Evolutionary conservation across 2,329 filamentous ascomycete genomes (phyloP).

Genomic region (Hypomyces perniciosus): DNA sequence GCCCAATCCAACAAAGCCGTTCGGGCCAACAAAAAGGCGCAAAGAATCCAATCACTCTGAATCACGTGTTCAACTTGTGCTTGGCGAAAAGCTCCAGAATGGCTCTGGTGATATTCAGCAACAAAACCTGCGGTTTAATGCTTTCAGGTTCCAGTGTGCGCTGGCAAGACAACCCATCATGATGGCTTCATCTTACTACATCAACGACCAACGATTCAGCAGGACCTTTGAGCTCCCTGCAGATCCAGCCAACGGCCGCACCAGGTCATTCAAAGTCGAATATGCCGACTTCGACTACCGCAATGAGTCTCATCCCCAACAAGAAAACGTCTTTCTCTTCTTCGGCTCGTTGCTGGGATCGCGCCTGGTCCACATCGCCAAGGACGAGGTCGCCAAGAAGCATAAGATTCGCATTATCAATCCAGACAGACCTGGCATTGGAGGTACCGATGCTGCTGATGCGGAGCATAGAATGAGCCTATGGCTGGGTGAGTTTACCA

Average conservation of each 20-base stretch:
- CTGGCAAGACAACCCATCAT: background rate
- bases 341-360: constrained; percentile 24
- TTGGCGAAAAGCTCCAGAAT: too few relatives aligned
- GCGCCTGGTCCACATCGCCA: constrained; percentile 26
- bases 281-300: constrained; percentile 29
- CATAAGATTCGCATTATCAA: constrained; percentile 28
- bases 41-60: too few relatives aligned
- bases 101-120: too few relatives aligned
- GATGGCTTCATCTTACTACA: background rate
- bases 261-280: constrained; percentile 12
- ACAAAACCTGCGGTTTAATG: too few relatives aligned
- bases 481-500: constrained; percentile 21
- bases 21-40: too few relatives aligned
- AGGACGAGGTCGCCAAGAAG: constrained; percentile 26
- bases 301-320: constrained; percentile 19
- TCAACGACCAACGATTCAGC: constrained; percentile 19
- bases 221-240: constrained; percentile 19
- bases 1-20: too few relatives aligned
- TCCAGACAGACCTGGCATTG: constrained; percentile 31
- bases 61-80: too few relatives aligned
- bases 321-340: constrained; percentile 25
- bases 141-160: too few relatives aligned
- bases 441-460: constrained; percentile 25
- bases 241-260: constrained; percentile 12
- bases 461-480: constrained; percentile 17